Evolutionary conservation across 768 basidiomycete species (phyloP).

Genomic region (Amanita pallidorosea): DNA sequence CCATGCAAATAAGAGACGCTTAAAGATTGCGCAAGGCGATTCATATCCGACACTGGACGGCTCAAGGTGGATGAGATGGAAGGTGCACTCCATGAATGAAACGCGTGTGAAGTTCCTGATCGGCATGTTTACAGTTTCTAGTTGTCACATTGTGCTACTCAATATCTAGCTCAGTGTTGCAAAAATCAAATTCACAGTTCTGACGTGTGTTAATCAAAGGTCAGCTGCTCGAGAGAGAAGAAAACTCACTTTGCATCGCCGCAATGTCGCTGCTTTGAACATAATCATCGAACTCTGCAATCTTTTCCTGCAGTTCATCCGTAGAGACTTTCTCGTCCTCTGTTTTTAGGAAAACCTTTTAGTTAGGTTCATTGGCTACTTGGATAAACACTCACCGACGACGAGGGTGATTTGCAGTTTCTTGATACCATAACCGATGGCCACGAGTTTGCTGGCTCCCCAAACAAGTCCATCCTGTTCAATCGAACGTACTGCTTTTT

Average conservation of each 20-base stretch:
- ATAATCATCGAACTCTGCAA: conserved; percentile 76
- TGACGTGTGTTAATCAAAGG: conserved; percentile 4
- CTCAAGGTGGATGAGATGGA: neutral
- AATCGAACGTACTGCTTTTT: conserved; percentile 75
- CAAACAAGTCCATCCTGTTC: conserved; percentile 88
- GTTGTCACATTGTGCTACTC: neutral
- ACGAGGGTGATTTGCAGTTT: conserved; percentile 77
- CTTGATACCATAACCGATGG: conserved; percentile 85
- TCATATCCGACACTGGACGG: conserved; percentile 1
- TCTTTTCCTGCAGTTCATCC: conserved; percentile 89
- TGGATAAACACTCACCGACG: conserved; percentile 29
- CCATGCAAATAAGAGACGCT: neutral
- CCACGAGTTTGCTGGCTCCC: conserved; percentile 89
- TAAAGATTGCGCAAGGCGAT: neutral
- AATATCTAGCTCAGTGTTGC: neutral
- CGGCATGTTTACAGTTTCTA: neutral
- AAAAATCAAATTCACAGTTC: neutral
- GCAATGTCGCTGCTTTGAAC: conserved; percentile 88
- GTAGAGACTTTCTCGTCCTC: conserved; percentile 94
- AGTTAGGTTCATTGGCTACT: neutral
- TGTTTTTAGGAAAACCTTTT: conserved; percentile 17
- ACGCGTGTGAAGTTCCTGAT: conserved; percentile 4
- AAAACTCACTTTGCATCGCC: conserved; percentile 80
- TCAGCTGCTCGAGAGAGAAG: neutral
- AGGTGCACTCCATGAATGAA: neutral